These are phyloP conservation scores for Chenopodium quinoa DNA, from an alignment of 148 eudicot genomes.

Conservation along the genomic window DNA sequence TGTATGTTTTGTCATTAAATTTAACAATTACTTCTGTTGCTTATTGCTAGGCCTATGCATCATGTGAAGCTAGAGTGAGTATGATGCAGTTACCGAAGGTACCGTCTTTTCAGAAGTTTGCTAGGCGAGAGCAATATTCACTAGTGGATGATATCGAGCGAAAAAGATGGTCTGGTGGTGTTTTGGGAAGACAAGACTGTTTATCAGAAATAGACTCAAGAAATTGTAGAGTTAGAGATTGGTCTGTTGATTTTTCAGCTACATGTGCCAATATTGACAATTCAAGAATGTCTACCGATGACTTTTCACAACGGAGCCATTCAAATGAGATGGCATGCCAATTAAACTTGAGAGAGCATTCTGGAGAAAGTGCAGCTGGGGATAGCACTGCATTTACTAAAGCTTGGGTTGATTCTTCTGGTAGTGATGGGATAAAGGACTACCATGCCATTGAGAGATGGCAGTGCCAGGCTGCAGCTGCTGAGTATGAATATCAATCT, in stretches of 20 bases:
- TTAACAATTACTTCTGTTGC: slow-evolving; percentile 1
- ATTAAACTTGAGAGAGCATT: slow-evolving; percentile 65
- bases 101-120: slow-evolving; percentile 91
- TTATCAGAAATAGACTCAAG: slow-evolving; percentile 91
- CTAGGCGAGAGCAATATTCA: slow-evolving; percentile 78
- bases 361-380: slow-evolving; percentile 79
- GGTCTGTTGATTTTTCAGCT: slow-evolving; percentile 94
- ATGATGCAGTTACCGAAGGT: slow-evolving; percentile 82
- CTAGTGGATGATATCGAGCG: slow-evolving; percentile 72
- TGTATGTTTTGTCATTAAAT: slow-evolving; percentile 4
- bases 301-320: slow-evolving; percentile 68
- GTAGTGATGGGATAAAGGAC: slow-evolving; percentile 76
- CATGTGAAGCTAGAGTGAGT: slow-evolving; percentile 63
- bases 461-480: slow-evolving; percentile 99
- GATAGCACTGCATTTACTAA: slow-evolving; percentile 76
- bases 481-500: slow-evolving; percentile 68
- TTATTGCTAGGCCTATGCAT: slow-evolving; percentile 78
- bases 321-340: slow-evolving; percentile 74
- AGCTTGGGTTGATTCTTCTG: slow-evolving; percentile 97
- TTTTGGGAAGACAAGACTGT: slow-evolving; percentile 75
- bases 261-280: slow-evolving; percentile 71
- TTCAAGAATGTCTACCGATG: slow-evolving; percentile 64
- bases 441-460: slow-evolving; percentile 93
- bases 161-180: slow-evolving; percentile 67
- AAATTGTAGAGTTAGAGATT: slow-evolving; percentile 95